A percentile compares a stretch with the other conserved stretches of the same genome.
Evolutionary conservation across 129 eudicot species (phyloP).

Genomic region (Flaveria ramosissima): DNA sequence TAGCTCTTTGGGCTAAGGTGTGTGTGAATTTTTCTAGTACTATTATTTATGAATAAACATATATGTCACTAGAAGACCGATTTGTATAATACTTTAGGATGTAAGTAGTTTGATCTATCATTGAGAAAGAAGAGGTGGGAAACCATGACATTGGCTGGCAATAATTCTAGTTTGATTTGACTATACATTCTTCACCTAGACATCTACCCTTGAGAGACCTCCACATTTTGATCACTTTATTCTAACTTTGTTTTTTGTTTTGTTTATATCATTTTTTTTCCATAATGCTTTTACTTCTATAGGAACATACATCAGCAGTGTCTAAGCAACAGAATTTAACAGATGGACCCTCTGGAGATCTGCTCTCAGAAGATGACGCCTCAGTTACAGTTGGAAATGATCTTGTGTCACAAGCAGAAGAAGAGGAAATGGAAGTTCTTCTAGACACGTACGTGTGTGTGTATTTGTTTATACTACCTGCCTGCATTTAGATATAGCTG

Average conservation of each 20-base stretch:
- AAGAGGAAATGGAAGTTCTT: constrained; percentile 96
- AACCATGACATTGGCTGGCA: not conserved
- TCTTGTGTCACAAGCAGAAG: constrained; percentile 92
- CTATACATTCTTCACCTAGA: not conserved
- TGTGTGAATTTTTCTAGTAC: not conserved
- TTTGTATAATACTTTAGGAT: not conserved
- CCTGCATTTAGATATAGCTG: not conserved
- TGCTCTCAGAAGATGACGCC: constrained; percentile 49
- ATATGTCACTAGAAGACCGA: not conserved
- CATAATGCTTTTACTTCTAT: constrained; percentile 27
- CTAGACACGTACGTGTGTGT: constrained; percentile 73
- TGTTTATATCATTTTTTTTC: constrained; percentile 9
- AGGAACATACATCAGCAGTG: constrained; percentile 71
- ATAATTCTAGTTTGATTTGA: not conserved
- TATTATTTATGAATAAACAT: constrained; percentile 4
- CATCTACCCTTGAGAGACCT: not conserved
- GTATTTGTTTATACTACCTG: not conserved
- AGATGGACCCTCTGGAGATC: constrained; percentile 53
- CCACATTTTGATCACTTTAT: constrained; percentile 4
- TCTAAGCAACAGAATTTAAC: constrained; percentile 47
- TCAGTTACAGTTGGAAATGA: constrained; percentile 78
- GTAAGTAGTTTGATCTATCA: not conserved
- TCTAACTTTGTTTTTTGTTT: not conserved
- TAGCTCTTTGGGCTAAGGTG: constrained; percentile 99
- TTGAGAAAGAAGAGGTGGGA: not conserved